phyloP scores from a whole-genome alignment of 2,329 filamentous ascomycete species.

The Xylariaceae sp. region DNA sequence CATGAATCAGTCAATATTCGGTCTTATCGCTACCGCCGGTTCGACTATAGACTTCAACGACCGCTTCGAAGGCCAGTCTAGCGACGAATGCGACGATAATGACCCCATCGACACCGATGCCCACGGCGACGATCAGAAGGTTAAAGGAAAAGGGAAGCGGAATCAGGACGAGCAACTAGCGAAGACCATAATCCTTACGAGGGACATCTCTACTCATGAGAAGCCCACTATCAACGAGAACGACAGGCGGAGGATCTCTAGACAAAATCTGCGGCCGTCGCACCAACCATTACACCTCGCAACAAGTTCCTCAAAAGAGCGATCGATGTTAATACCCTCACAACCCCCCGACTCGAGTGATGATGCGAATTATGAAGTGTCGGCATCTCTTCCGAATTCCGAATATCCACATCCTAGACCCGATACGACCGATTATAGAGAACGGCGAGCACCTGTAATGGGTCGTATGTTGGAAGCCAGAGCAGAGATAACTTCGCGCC shows the following conservation, averaged over 20 bases:
- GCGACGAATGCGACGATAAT: conserved; percentile 66
- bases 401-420: conserved; percentile 30
- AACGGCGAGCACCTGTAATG: conserved; percentile 65
- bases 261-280: conserved; percentile 62
- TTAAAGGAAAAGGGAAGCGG: conserved; percentile 18
- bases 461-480: conserved; percentile 72
- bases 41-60: conserved; percentile 78
- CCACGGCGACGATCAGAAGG: neutral
- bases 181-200: conserved; percentile 34
- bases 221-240: conserved; percentile 36
- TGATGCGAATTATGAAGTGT: conserved; percentile 23
- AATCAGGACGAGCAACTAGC: conserved; percentile 29
- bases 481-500: conserved; percentile 57
- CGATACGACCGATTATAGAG: conserved; percentile 33
- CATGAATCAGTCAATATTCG: conserved; percentile 93
- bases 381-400: conserved; percentile 9
- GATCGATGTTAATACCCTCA: conserved; percentile 39
- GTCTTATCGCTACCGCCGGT: conserved; percentile 83
- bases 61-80: conserved; percentile 73
- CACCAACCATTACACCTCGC: conserved; percentile 52
- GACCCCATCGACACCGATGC: conserved; percentile 27
- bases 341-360: conserved; percentile 35
- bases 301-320: conserved; percentile 39
- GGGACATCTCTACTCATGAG: conserved; percentile 35
- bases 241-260: conserved; percentile 59